phyloP scores from a whole-genome alignment of 2,329 filamentous ascomycete species.

The Paramyrothecium sp. region DNA sequence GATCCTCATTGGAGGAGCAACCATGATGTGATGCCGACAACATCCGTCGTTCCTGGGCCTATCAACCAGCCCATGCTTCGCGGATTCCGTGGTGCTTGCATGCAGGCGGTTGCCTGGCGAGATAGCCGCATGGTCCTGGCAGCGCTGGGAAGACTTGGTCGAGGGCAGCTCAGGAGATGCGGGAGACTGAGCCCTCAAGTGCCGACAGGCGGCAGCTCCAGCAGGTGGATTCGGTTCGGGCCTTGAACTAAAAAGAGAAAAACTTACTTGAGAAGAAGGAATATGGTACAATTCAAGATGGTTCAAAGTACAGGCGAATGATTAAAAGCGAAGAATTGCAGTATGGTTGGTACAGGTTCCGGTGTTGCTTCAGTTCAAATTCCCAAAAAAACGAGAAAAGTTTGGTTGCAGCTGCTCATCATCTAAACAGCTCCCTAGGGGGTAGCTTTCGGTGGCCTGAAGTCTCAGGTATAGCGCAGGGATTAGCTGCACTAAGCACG shows the following conservation, averaged over 20 bases:
- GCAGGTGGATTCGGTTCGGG: background rate
- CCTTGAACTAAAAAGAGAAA: background rate
- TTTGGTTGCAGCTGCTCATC: background rate
- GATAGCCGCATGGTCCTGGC: background rate
- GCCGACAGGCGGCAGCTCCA: background rate
- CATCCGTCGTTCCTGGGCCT: background rate
- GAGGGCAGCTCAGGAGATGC: background rate
- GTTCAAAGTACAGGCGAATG: background rate
- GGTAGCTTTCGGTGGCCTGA: conserved; percentile 26
- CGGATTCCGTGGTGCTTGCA: background rate
- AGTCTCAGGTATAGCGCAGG: conserved; percentile 26
- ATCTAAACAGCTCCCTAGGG: too few relatives aligned
- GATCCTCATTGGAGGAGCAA: background rate
- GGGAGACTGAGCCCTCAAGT: background rate
- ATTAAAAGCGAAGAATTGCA: background rate
- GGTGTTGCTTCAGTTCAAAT: background rate
- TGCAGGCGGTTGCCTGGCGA: too few relatives aligned
- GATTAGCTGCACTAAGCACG: background rate
- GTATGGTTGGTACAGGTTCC: background rate
- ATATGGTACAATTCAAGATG: background rate
- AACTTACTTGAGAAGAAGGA: background rate
- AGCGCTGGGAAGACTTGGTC: background rate
- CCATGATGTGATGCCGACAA: background rate
- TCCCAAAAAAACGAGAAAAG: background rate
- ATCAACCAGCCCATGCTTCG: background rate